phyloP scores from a whole-genome alignment of 1,139 yeast species.

The Debaryomycetaceae sp. region DNA sequence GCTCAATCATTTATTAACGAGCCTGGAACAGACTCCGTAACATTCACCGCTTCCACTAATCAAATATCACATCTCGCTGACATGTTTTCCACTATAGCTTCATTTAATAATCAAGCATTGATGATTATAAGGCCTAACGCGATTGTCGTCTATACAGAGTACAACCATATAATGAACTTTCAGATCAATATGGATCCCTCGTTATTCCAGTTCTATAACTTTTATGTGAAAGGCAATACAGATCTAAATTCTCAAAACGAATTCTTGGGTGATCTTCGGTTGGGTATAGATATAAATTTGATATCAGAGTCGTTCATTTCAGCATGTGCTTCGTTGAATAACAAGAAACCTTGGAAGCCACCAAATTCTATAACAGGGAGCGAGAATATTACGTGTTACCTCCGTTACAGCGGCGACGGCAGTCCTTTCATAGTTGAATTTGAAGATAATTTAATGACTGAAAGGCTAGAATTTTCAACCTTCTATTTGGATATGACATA shows the following conservation, averaged over 20 bases:
- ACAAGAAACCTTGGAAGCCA: neutral
- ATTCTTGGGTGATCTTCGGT: conserved; percentile 19
- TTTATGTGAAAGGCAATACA: conserved; percentile 12
- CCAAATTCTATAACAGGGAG: conserved; percentile 7
- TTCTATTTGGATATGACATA: conserved; percentile 41
- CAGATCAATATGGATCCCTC: conserved; percentile 36
- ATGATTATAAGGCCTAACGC: conserved; percentile 33
- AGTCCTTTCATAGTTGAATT: conserved; percentile 65
- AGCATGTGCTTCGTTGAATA: conserved; percentile 15
- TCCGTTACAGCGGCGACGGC: conserved; percentile 54
- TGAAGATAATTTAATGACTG: conserved; percentile 67
- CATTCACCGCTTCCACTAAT: conserved; percentile 36
- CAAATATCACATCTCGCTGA: conserved; percentile 41
- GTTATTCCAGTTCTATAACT: conserved; percentile 29
- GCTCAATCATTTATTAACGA: neutral
- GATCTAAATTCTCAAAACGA: conserved; percentile 3
- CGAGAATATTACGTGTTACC: conserved; percentile 28
- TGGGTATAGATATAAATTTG: conserved; percentile 38
- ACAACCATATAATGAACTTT: conserved; percentile 36
- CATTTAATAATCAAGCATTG: conserved; percentile 33
- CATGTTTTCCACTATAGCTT: conserved; percentile 30
- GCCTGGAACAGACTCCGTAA: neutral
- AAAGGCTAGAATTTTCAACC: conserved; percentile 68
- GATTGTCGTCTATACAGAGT: conserved; percentile 32
- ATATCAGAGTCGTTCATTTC: conserved; percentile 34